These are phyloP conservation scores for Leptodermis oblonga DNA, from an alignment of 257 asterid genomes.

Conservation along the genomic window DNA sequence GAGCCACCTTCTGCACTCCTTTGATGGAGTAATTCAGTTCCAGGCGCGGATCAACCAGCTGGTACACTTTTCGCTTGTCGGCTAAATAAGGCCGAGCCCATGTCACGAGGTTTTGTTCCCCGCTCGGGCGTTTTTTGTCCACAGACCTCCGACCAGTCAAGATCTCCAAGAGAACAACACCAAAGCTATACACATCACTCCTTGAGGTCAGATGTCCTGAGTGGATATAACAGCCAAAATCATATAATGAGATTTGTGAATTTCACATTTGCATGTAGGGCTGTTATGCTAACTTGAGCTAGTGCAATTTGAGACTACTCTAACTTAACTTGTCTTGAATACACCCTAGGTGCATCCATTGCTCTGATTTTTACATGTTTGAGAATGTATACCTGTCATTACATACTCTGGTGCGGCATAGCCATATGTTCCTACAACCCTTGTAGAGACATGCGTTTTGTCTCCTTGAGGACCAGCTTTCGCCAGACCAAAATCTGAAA, in stretches of 20 bases:
- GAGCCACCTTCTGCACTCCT: constrained; percentile 77
- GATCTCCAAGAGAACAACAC: constrained; percentile 84
- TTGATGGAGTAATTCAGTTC: constrained; percentile 77
- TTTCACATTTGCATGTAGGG: no score
- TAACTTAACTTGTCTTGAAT: no score
- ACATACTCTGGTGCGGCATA: constrained; percentile 97
- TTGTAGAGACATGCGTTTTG: constrained; percentile 87
- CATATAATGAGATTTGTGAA: background rate
- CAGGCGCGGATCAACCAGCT: constrained; percentile 82
- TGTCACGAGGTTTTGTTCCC: constrained; percentile 84
- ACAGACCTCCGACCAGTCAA: constrained; percentile 83
- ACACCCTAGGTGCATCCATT: no score
- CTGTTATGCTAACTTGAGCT: no score
- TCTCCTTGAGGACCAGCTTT: constrained; percentile 98
- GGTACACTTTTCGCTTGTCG: constrained; percentile 78
- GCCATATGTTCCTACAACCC: constrained; percentile 91
- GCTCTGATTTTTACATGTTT: background rate
- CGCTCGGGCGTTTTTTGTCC: constrained; percentile 89
- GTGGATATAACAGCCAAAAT: constrained; percentile 8
- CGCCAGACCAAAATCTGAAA: constrained; percentile 93
- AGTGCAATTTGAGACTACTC: no score
- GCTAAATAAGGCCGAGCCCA: constrained; percentile 90
- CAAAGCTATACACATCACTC: constrained; percentile 93
- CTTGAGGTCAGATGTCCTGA: constrained; percentile 83
- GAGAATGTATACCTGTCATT: constrained; percentile 76